Evolutionary conservation across 768 basidiomycete species (phyloP).

Genomic region (Mycena maculata): DNA sequence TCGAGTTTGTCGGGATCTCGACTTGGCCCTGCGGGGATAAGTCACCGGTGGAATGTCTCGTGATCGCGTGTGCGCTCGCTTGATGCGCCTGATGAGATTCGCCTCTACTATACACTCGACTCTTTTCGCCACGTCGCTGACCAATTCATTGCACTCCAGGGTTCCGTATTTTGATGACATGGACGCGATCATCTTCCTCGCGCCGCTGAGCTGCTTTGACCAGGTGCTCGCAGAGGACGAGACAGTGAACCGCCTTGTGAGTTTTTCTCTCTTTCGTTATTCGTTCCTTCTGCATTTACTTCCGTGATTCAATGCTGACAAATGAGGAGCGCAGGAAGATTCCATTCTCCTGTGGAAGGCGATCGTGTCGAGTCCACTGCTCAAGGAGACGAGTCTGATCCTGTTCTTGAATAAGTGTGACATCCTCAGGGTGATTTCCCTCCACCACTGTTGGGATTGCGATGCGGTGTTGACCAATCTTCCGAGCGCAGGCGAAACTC

Average conservation of each 20-base stretch:
- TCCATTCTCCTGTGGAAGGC: slow-evolving; percentile 61
- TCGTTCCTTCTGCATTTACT: neutral
- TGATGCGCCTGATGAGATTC: neutral
- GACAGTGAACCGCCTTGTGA: neutral
- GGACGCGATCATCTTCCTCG: slow-evolving; percentile 61
- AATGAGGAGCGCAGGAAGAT: slow-evolving; percentile 42
- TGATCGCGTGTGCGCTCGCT: neutral
- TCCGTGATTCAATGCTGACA: neutral
- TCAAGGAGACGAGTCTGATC: slow-evolving; percentile 58
- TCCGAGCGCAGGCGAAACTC: slow-evolving; percentile 53
- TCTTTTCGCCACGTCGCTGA: neutral
- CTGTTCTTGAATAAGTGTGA: slow-evolving; percentile 64
- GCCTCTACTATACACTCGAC: neutral
- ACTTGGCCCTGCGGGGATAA: too few species aligned
- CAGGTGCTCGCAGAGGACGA: slow-evolving; percentile 39
- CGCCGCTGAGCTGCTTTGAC: slow-evolving; percentile 63
- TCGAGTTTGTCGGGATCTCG: too few species aligned
- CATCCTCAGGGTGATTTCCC: slow-evolving; percentile 46
- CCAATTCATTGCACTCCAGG: neutral
- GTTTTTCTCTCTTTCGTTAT: neutral
- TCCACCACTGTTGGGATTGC: neutral
- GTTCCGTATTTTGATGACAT: slow-evolving; percentile 53
- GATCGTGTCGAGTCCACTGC: slow-evolving; percentile 57
- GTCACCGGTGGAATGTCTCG: too few species aligned
- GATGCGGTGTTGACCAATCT: neutral